Evolutionary conservation across 2,329 filamentous ascomycete species (phyloP).

Genomic region (Exophiala sideris): DNA sequence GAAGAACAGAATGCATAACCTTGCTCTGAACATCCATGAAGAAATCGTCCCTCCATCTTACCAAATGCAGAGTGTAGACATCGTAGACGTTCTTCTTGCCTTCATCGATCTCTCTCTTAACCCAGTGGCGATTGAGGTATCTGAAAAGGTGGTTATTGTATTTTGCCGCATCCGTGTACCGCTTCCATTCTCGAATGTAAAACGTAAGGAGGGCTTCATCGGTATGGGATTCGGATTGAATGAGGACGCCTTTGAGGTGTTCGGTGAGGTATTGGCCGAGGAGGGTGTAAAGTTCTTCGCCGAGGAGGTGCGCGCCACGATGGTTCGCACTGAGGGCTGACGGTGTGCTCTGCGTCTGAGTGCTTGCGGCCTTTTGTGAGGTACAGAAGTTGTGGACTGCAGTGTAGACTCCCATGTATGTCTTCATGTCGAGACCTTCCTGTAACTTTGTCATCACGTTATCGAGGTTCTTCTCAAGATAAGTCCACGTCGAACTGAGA

Average conservation of each 20-base stretch:
- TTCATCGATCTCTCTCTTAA: conserved; percentile 97
- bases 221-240: conserved; percentile 71
- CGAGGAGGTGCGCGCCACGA: conserved; percentile 72
- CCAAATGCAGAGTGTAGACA: conserved; percentile 93
- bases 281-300: conserved; percentile 92
- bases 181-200: conserved; percentile 95
- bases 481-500: conserved; percentile 71
- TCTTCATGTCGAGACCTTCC: conserved; percentile 89
- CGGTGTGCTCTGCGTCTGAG: conserved; percentile 29
- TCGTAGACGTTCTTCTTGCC: conserved; percentile 98
- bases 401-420: conserved; percentile 47
- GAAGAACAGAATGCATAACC: conserved; percentile 92
- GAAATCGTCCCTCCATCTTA: conserved; percentile 90
- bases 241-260: conserved; percentile 70
- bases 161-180: conserved; percentile 92
- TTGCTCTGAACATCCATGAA: conserved; percentile 79
- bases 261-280: conserved; percentile 77
- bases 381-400: conserved; percentile 99
- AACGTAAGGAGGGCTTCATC: conserved; percentile 88
- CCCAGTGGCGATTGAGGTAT: conserved; percentile 97
- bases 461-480: conserved; percentile 81
- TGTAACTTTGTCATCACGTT: conserved; percentile 92
- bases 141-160: conserved; percentile 97
- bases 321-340: conserved; percentile 10
- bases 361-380: conserved; percentile 85